These are phyloP conservation scores for Brassica nigra DNA, from an alignment of 345 rosid species.

Conservation along the genomic window DNA sequence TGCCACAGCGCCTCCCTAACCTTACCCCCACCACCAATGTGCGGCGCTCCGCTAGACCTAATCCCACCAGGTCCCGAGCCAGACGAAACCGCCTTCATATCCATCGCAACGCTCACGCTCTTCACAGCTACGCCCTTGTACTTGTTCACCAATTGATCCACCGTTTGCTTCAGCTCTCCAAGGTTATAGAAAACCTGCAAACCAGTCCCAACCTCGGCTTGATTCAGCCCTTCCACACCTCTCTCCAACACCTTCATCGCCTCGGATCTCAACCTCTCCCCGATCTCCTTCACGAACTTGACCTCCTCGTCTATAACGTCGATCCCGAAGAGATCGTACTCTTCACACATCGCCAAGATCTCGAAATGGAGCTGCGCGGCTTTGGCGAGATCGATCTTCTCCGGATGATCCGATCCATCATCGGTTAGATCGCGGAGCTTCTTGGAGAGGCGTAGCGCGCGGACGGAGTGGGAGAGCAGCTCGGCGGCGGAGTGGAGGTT, in stretches of 20 bases:
- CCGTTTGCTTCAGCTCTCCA: conserved; percentile 76
- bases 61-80: conserved; percentile 87
- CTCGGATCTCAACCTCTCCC: conserved; percentile 64
- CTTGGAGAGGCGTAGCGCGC: conserved; percentile 66
- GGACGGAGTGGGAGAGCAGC: conserved; percentile 78
- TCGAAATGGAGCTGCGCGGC: conserved; percentile 92
- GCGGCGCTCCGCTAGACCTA: conserved; percentile 87
- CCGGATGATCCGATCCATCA: conserved; percentile 50
- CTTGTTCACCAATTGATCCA: conserved; percentile 79
- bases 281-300: conserved; percentile 62
- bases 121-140: conserved; percentile 80
- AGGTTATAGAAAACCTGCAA: conserved; percentile 95
- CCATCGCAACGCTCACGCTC: conserved; percentile 78
- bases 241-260: conserved; percentile 87
- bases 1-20: conserved; percentile 94
- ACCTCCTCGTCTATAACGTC: conserved; percentile 79
- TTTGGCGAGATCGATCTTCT: conserved; percentile 84
- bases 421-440: conserved; percentile 82
- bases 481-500: conserved; percentile 75
- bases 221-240: conserved; percentile 96
- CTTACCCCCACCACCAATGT: conserved; percentile 87
- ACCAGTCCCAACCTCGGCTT: conserved; percentile 97
- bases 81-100: conserved; percentile 84
- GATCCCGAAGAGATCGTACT: conserved; percentile 72
- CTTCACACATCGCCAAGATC: conserved; percentile 73